Percentiles rank a stretch among this genome's conserved stretches.
phyloP scores from a whole-genome alignment of 1,284 basidiomycete species.

The Malassezia dermatis region DNA sequence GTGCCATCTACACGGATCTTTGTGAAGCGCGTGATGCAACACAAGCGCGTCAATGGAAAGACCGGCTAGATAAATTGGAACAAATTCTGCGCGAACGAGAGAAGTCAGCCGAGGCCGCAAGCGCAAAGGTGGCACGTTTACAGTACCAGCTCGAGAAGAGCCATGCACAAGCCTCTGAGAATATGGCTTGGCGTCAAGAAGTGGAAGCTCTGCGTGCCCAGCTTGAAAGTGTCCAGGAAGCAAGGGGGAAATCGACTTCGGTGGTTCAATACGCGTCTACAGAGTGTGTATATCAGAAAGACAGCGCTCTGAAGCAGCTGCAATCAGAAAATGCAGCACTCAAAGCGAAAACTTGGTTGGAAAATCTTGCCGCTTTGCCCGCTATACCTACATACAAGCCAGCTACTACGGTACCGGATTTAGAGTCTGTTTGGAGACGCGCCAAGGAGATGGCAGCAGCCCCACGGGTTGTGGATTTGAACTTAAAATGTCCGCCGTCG shows the following conservation, averaged over 20 bases:
- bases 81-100: slow-evolving; percentile 53
- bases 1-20: slow-evolving; percentile 76
- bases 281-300: neutral
- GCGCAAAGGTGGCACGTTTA: slow-evolving; percentile 87
- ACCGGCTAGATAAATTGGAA: neutral
- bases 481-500: neutral
- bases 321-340: neutral
- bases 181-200: slow-evolving; percentile 66
- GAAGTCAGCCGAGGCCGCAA: slow-evolving; percentile 74
- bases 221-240: slow-evolving; percentile 56
- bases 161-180: slow-evolving; percentile 84
- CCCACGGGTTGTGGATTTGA: slow-evolving; percentile 31
- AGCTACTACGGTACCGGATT: neutral
- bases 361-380: neutral
- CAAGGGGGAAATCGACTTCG: neutral
- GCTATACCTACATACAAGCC: neutral
- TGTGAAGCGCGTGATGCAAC: slow-evolving; percentile 77
- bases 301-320: neutral
- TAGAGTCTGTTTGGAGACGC: neutral
- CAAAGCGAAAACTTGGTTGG: neutral
- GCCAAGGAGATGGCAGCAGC: slow-evolving; percentile 15
- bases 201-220: slow-evolving; percentile 76
- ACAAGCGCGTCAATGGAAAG: slow-evolving; percentile 57
- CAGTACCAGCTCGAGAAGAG: slow-evolving; percentile 80
- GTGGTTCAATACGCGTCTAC: neutral